Percentiles rank a stretch among this genome's conserved stretches.
phyloP scores from a whole-genome alignment of 164 flowering plant genomes.

The Cinnamomum chago region DNA sequence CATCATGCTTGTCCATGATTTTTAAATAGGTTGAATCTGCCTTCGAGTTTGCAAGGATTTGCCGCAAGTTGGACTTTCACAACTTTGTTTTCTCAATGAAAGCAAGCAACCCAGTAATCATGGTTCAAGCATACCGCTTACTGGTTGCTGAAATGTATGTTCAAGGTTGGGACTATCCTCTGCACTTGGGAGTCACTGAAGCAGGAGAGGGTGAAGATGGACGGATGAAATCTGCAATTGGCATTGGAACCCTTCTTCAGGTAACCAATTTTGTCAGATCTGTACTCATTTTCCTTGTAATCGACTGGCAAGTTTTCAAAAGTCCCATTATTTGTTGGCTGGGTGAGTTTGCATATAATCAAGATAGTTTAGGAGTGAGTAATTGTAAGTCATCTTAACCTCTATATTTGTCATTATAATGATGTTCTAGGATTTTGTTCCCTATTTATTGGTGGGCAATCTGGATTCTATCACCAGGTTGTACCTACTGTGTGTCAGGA shows the following conservation, averaged over 20 bases:
- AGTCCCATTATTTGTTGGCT: neutral
- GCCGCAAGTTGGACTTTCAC: constrained; percentile 86
- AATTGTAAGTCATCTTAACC: neutral
- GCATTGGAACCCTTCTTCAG: constrained; percentile 98
- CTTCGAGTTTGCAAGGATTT: constrained; percentile 95
- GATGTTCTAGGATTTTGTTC: neutral
- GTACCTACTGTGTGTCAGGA: neutral
- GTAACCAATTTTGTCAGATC: constrained; percentile 27
- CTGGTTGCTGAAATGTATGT: constrained; percentile 97
- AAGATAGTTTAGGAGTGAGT: neutral
- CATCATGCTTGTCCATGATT: neutral
- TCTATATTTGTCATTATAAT: neutral
- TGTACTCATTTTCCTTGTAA: neutral
- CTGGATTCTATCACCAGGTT: neutral
- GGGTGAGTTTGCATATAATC: neutral
- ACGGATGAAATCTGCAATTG: constrained; percentile 97
- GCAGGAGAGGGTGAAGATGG: constrained; percentile 99
- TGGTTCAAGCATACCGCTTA: constrained; percentile 96
- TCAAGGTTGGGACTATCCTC: constrained; percentile 95
- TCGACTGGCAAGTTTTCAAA: neutral
- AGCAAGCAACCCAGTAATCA: constrained; percentile 97
- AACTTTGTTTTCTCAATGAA: constrained; percentile 98
- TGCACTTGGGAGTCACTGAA: constrained; percentile 97
- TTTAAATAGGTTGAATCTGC: constrained; percentile 94
- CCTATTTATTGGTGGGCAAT: neutral